These are phyloP conservation scores for Scopulariopsis brevicaulis DNA, from an alignment of 2,329 filamentous ascomycete species.

Conservation along the genomic window DNA sequence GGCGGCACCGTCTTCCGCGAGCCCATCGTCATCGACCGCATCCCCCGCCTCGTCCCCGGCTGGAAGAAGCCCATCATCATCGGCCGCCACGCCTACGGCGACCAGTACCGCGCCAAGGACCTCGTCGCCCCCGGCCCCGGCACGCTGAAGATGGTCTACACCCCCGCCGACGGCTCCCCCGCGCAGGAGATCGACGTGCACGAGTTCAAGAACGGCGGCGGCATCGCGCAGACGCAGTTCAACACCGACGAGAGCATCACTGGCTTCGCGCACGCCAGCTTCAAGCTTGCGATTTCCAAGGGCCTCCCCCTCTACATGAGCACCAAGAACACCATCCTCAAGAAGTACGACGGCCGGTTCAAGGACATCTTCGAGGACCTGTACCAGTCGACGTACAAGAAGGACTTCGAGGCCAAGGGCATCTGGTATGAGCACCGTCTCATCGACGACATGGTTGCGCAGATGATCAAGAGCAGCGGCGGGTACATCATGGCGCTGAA, in stretches of 20 bases:
- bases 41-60: conserved; percentile 86
- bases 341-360: conserved; percentile 97
- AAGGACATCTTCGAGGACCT: conserved; percentile 99
- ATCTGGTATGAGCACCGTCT: conserved; percentile 99
- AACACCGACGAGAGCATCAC: conserved; percentile 94
- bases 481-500: conserved; percentile 97
- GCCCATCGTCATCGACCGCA: conserved; percentile 89
- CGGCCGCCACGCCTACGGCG: conserved; percentile 93
- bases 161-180: conserved; percentile 64
- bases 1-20: conserved; percentile 98
- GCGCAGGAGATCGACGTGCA: conserved; percentile 82
- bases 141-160: conserved; percentile 91
- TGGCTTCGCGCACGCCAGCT: conserved; percentile 90
- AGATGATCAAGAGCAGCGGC: conserved; percentile 98
- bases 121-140: conserved; percentile 70
- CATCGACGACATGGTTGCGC: conserved; percentile 99
- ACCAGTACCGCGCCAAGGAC: conserved; percentile 98
- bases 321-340: conserved; percentile 99
- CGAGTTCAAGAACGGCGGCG: conserved; percentile 77
- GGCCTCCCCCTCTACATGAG: conserved; percentile 95
- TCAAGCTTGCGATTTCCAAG: conserved; percentile 89
- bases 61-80: conserved; percentile 99
- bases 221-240: conserved; percentile 91
- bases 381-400: conserved; percentile 79
- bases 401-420: conserved; percentile 76